These are phyloP conservation scores for Nakaseomyces uthaithaninus DNA, from an alignment of 1,139 yeast species.

Conservation along the genomic window DNA sequence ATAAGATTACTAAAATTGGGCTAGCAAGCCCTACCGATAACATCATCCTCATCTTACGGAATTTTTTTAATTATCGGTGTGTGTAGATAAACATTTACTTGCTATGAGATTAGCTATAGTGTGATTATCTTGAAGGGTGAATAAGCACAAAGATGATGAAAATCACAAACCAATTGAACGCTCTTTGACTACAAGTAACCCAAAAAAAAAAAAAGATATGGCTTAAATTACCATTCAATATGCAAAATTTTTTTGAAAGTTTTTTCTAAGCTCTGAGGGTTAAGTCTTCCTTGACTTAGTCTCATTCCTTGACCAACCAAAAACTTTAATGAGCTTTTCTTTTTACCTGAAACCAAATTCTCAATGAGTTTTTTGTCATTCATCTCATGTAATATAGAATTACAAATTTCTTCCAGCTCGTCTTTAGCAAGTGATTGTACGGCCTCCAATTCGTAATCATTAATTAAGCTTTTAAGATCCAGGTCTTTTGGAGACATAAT, in stretches of 20 bases:
- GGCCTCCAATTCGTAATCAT: conserved; percentile 45
- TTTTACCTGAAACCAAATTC: conserved; percentile 51
- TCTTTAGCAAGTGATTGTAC: conserved; percentile 17
- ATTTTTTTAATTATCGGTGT: too few relatives aligned
- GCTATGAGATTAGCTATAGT: too few relatives aligned
- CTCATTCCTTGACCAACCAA: conserved; percentile 84
- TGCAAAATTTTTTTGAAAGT: conserved; percentile 34
- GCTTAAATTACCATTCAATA: conserved; percentile 15
- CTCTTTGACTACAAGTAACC: too few relatives aligned
- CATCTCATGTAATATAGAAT: conserved; percentile 40
- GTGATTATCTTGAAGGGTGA: too few relatives aligned
- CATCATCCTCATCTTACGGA: too few relatives aligned
- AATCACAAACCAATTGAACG: too few relatives aligned
- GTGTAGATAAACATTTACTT: too few relatives aligned
- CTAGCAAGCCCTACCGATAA: too few relatives aligned
- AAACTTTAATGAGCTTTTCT: conserved; percentile 56
- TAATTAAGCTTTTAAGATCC: conserved; percentile 37
- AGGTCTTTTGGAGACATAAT: conserved; percentile 26
- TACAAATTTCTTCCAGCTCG: conserved; percentile 45
- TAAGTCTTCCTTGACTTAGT: conserved; percentile 58
- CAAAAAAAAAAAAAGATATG: too few relatives aligned
- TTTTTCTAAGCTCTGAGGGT: conserved; percentile 42
- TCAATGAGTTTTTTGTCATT: conserved; percentile 47
- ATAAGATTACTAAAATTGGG: too few relatives aligned
- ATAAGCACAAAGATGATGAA: too few relatives aligned